A percentile compares a stretch with the other conserved stretches of the same genome.
phyloP scores from a whole-genome alignment of 495 filamentous ascomycete species.

The Achaetomiella virescens region DNA sequence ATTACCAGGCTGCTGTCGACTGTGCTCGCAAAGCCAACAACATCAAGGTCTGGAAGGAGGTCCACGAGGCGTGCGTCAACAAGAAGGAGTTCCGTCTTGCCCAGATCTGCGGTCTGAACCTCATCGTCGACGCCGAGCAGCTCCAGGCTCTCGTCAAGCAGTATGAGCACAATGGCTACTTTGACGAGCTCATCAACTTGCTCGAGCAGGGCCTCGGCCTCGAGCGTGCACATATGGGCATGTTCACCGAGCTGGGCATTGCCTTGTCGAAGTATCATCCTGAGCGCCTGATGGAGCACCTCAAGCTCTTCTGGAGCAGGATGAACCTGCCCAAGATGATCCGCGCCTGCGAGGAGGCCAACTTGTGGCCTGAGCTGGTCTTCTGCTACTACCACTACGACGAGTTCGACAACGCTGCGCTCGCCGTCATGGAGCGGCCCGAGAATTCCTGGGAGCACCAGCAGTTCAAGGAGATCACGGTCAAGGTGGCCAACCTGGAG shows the following conservation, averaged over 20 bases:
- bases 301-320: constrained; percentile 97
- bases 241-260: constrained; percentile 96
- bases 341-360: constrained; percentile 87
- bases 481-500: constrained; percentile 97
- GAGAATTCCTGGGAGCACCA: constrained; percentile 99
- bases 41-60: constrained; percentile 99
- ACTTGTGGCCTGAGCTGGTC: constrained; percentile 95
- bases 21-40: constrained; percentile 99
- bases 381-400: constrained; percentile 99
- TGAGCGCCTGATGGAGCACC: constrained; percentile 94
- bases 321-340: constrained; percentile 99
- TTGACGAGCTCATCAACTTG: constrained; percentile 91
- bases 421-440: constrained; percentile 99
- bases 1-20: constrained; percentile 97
- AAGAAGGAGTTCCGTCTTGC: constrained; percentile 99
- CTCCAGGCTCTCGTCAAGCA: constrained; percentile 88
- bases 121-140: constrained; percentile 98
- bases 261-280: constrained; percentile 95
- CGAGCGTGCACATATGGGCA: constrained; percentile 74
- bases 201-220: constrained; percentile 94
- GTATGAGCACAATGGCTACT: constrained; percentile 96
- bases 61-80: constrained; percentile 90
- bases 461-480: constrained; percentile 97
- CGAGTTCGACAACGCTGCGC: constrained; percentile 96
- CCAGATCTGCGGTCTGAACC: constrained; percentile 97